Evolutionary conservation across 2,329 filamentous ascomycete genomes (phyloP).

Genomic region (Elsinoe australis): DNA sequence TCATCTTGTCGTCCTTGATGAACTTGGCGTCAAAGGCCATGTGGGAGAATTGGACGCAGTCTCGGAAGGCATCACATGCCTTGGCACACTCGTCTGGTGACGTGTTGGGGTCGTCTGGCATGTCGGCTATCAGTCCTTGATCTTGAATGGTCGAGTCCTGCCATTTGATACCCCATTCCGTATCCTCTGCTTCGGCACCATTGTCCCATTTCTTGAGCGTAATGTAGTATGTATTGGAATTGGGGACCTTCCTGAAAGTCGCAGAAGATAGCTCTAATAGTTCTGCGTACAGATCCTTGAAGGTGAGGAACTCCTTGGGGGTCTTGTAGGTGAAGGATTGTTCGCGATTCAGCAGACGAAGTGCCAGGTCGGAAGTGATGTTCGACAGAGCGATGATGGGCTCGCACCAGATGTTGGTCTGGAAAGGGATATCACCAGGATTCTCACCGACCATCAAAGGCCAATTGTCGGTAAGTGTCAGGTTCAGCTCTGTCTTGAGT

Average conservation of each 20-base stretch:
- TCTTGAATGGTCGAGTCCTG: slow-evolving; percentile 11
- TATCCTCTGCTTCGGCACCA: slow-evolving; percentile 16
- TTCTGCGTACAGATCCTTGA: slow-evolving; percentile 11
- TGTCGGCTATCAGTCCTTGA: slow-evolving; percentile 11
- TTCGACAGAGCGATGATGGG: slow-evolving; percentile 25
- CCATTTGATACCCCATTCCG: slow-evolving; percentile 7
- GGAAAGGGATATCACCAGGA: slow-evolving; percentile 21
- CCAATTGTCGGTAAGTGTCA: slow-evolving; percentile 21
- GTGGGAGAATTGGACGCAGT: slow-evolving; percentile 22
- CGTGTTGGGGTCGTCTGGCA: slow-evolving; percentile 18
- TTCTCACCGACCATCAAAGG: slow-evolving; percentile 24
- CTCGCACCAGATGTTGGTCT: slow-evolving; percentile 24
- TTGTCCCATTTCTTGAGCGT: slow-evolving; percentile 21
- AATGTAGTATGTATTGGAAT: neutral
- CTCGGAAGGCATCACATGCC: slow-evolving; percentile 15
- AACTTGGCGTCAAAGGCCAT: slow-evolving; percentile 19
- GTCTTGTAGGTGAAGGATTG: slow-evolving; percentile 17
- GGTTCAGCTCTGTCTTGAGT: slow-evolving; percentile 23
- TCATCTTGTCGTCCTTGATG: neutral
- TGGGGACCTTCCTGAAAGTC: neutral
- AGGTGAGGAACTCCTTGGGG: slow-evolving; percentile 17
- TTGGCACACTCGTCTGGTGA: slow-evolving; percentile 18
- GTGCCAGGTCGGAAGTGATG: slow-evolving; percentile 17
- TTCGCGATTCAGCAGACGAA: slow-evolving; percentile 4
- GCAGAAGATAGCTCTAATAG: slow-evolving; percentile 6